A percentile compares a stretch with the other conserved stretches of the same genome.
Evolutionary conservation across 106 monocot genomes (phyloP).

Genomic region (Amphibolis antarctica): DNA sequence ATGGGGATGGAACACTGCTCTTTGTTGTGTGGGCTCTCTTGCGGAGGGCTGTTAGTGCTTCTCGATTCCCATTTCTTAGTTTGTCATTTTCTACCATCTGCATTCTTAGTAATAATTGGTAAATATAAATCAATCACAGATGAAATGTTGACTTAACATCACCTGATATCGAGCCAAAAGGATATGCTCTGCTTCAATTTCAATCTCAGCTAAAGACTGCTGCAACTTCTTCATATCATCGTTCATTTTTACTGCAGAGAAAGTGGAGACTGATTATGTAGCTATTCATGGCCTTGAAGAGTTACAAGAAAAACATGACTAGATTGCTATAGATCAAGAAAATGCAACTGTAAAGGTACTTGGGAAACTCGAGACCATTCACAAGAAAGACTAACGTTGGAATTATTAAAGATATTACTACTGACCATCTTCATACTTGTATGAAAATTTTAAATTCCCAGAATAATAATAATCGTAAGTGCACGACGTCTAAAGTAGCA

Average conservation of each 20-base stretch:
- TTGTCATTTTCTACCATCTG: constrained; percentile 90
- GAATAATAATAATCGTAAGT: too few species aligned
- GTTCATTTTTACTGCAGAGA: constrained; percentile 40
- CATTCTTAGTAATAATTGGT: neutral
- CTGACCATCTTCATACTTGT: too few species aligned
- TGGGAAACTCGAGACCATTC: too few species aligned
- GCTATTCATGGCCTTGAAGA: too few species aligned
- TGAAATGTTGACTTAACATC: neutral
- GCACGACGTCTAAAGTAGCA: too few species aligned
- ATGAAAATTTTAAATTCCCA: too few species aligned
- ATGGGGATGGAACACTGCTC: constrained; percentile 75
- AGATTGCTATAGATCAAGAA: too few species aligned
- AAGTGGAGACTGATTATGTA: neutral
- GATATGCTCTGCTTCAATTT: constrained; percentile 71
- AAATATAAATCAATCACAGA: neutral
- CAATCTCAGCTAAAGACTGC: constrained; percentile 50
- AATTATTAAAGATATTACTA: too few species aligned
- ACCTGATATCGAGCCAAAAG: constrained; percentile 87
- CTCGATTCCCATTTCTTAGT: constrained; percentile 67
- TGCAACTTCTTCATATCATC: constrained; percentile 48
- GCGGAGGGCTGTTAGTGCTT: constrained; percentile 89
- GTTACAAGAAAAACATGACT: too few species aligned
- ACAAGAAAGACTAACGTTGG: too few species aligned
- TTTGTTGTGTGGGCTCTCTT: constrained; percentile 75
- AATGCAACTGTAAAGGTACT: too few species aligned